Base-by-base conservation (phyloP, 2,329 filamentous ascomycete genomes). In the Thermoascus crustaceus region DNA sequence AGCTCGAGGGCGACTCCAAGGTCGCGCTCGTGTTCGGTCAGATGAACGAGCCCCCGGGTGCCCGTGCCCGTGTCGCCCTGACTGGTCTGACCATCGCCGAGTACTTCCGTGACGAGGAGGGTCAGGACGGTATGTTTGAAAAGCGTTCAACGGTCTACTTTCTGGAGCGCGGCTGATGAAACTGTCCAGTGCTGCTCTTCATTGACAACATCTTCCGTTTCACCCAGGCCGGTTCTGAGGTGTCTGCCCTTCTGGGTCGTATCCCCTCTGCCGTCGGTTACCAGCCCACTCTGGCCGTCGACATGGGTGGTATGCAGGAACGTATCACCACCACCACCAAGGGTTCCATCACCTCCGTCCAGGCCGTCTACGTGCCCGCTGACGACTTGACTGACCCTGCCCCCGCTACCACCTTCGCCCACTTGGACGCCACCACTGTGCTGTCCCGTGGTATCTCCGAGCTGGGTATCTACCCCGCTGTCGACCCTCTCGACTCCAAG, bases 131-230 rank as follows among this genome's bases (percentile, higher is more conserved):
- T 83, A 64, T 61, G 77, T 30, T 27, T 19, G 6, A 14, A 19
- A 29, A 27, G 23, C 9, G 25, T 25, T 26, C 31, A 38, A 57
- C 61, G 47, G 63, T 42, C 39, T 43, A 39, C 32, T 3, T n/a
- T 17, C 24, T 35, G 8, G 3, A 16, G 23, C 13, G n/a, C n/a
- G n/a, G 33, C 45, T 57, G 34, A 54, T 34, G 7, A 30, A 7
- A 1, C 18, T 19, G 18, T 19, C 4, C 41, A 83, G 86, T 95
- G 78, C 77, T 95, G 66, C 87, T 95, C 69, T 95, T 96, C 78
- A 96, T 96, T 69, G 91, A 98, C 83, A 98, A 98, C 80, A 96
- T 98, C 73, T 96, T 95, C 86, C 84, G 91, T 64, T 96, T 96
- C 80, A 95, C 89, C 52, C 89, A 96, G 75, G 91, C 91, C 68